phyloP scores from a whole-genome alignment of 768 basidiomycete genomes.

The Russula griseocarnosa region DNA sequence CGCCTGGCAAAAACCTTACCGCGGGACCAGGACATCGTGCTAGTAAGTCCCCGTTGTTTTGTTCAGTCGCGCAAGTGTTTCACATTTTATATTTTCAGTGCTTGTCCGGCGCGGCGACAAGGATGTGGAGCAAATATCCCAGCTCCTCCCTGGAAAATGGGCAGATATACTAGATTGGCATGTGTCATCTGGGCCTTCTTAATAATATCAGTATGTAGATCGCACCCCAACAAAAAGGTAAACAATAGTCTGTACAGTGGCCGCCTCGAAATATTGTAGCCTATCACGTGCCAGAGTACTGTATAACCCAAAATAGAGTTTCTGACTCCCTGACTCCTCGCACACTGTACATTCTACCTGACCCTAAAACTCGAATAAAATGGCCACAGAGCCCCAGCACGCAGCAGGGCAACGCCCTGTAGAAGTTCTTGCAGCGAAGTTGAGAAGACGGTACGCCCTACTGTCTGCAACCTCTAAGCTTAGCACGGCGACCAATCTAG shows the following conservation, averaged over 20 bases:
- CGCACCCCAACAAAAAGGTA: too few relatives aligned
- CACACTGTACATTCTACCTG: not conserved
- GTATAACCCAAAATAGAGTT: too few relatives aligned
- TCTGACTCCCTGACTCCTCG: not conserved
- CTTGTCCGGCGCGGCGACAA: conserved; percentile 96
- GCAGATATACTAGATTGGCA: conserved; percentile 94
- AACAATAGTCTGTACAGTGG: too few relatives aligned
- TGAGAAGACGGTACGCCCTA: conserved; percentile 63
- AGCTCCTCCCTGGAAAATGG: conserved; percentile 90
- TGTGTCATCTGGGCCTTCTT: conserved; percentile 39
- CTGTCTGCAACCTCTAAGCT: conserved; percentile 3
- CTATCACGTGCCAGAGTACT: too few relatives aligned
- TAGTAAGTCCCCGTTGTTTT: conserved; percentile 53
- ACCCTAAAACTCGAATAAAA: conserved; percentile 25
- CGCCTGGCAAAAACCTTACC: conserved; percentile 78
- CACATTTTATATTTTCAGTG: conserved; percentile 48
- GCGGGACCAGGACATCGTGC: conserved; percentile 82
- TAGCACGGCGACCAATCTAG: conserved; percentile 24
- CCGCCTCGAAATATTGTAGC: too few relatives aligned
- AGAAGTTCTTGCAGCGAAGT: conserved; percentile 63
- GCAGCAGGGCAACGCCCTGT: conserved; percentile 54
- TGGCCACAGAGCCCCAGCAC: conserved; percentile 42
- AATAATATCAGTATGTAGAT: conserved; percentile 13
- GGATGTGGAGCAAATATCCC: conserved; percentile 95
- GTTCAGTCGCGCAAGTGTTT: conserved; percentile 8